Percentiles rank a stretch among this genome's conserved stretches.
phyloP scores from a whole-genome alignment of 768 basidiomycete genomes.

The Suillus placidus region DNA sequence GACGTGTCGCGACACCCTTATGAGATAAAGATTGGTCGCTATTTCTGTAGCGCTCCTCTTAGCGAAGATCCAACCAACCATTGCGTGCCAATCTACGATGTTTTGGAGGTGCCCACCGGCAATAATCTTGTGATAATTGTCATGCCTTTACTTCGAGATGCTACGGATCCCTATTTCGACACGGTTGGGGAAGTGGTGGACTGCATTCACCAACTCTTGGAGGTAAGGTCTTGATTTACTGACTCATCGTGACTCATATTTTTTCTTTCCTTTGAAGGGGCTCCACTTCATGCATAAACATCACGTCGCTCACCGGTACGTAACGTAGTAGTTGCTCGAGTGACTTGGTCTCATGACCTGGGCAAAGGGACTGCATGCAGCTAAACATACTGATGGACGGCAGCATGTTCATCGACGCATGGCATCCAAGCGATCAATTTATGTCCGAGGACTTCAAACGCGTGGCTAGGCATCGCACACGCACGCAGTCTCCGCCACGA shows the following conservation, averaged over 20 bases:
- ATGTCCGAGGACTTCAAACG: conserved; percentile 10
- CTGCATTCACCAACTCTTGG: conserved; percentile 26
- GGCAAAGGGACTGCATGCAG: conserved; percentile 30
- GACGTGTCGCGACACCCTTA: conserved; percentile 12
- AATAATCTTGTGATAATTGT: conserved; percentile 20
- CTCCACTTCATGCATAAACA: conserved; percentile 42
- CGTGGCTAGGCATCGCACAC: conserved; percentile 31
- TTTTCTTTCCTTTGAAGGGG: conserved; percentile 23
- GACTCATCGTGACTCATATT: background rate
- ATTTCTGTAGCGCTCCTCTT: conserved; percentile 13
- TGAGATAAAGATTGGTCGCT: conserved; percentile 21
- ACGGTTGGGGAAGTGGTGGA: conserved; percentile 27
- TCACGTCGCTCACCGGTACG: conserved; percentile 41
- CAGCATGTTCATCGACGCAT: conserved; percentile 28
- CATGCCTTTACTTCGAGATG: conserved; percentile 25
- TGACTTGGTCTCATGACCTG: conserved; percentile 18
- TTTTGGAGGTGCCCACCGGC: conserved; percentile 9
- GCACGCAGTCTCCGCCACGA: conserved; percentile 32
- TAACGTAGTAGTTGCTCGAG: conserved; percentile 4
- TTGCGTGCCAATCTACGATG: conserved; percentile 26
- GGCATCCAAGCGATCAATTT: conserved; percentile 23
- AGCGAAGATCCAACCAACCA: conserved; percentile 19
- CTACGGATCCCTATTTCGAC: conserved; percentile 21
- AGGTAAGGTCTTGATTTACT: conserved; percentile 13
- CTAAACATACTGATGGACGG: conserved; percentile 39